These are phyloP conservation scores for Trichoderma cornu-damae DNA, from an alignment of 2,329 filamentous ascomycete genomes.

Conservation along the genomic window DNA sequence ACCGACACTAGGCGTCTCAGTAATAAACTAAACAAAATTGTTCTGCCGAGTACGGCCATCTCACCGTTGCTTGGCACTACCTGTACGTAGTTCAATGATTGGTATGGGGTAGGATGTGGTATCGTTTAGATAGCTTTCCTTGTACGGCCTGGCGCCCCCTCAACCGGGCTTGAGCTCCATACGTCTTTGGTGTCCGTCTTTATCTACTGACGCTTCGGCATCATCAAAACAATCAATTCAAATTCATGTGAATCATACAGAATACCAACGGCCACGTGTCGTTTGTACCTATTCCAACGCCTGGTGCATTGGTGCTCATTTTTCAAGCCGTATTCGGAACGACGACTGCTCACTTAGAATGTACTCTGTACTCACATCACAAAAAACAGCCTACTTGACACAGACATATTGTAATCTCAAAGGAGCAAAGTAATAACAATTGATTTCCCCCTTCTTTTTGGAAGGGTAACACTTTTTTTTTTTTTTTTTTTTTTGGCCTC, in stretches of 20 bases:
- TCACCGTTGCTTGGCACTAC: neutral
- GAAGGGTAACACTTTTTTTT: neutral
- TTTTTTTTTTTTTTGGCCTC: no score
- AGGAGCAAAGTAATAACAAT: constrained; percentile 8
- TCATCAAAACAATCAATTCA: neutral
- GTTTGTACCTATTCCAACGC: neutral
- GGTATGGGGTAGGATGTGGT: no score
- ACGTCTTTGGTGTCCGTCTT: no score
- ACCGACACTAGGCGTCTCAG: neutral
- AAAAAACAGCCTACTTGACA: neutral
- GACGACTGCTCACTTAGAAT: neutral
- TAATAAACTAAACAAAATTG: no score
- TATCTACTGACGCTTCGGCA: neutral
- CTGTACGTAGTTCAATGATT: neutral
- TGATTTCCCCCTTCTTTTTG: constrained; percentile 17
- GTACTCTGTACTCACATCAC: neutral
- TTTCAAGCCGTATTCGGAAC: neutral
- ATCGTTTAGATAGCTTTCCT: constrained; percentile 3
- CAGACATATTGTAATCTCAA: neutral
- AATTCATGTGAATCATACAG: neutral
- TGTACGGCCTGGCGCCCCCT: neutral
- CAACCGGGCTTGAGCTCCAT: neutral
- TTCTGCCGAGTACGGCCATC: neutral
- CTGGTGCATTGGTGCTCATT: neutral
- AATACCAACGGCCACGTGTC: neutral